Evolutionary conservation across 129 eudicot genomes (phyloP).

Genomic region (Smallanthus sonchifolius): DNA sequence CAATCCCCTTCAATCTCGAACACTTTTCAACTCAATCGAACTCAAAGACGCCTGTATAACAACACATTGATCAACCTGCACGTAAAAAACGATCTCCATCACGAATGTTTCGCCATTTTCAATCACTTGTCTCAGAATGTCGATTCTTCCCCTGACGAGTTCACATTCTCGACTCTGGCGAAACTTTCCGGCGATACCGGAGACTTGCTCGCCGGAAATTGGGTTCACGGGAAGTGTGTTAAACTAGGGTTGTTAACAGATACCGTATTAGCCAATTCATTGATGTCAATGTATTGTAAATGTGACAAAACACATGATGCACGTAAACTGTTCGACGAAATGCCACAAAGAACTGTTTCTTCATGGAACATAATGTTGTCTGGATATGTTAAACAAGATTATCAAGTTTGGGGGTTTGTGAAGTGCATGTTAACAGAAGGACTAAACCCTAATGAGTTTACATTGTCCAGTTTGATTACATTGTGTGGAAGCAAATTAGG

Average conservation of each 20-base stretch:
- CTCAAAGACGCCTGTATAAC: slow-evolving; percentile 37
- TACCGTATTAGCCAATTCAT: slow-evolving; percentile 42
- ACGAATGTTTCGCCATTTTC: slow-evolving; percentile 33
- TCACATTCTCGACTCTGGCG: slow-evolving; percentile 44
- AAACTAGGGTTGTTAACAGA: slow-evolving; percentile 40
- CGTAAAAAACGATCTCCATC: slow-evolving; percentile 25
- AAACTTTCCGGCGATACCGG: slow-evolving; percentile 38
- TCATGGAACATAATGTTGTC: slow-evolving; percentile 63
- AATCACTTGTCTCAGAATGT: slow-evolving; percentile 31
- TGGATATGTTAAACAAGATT: slow-evolving; percentile 17
- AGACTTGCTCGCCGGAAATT: slow-evolving; percentile 37
- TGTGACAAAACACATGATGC: slow-evolving; percentile 36
- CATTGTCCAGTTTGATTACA: slow-evolving; percentile 48
- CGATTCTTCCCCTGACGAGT: slow-evolving; percentile 31
- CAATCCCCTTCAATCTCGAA: slow-evolving; percentile 21
- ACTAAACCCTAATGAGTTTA: slow-evolving; percentile 42
- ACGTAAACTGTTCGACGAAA: slow-evolving; percentile 56
- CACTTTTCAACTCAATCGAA: slow-evolving; percentile 42
- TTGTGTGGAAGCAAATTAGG: slow-evolving; percentile 32
- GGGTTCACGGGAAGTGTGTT: slow-evolving; percentile 49
- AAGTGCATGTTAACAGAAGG: slow-evolving; percentile 51
- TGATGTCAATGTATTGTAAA: slow-evolving; percentile 50
- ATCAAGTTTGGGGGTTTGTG: slow-evolving; percentile 28
- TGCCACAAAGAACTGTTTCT: slow-evolving; percentile 60
- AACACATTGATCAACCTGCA: slow-evolving; percentile 47